Conservation (phyloP, 192 early-diverging fungal species). For the Rhizoclosmatium sp. region DNA sequence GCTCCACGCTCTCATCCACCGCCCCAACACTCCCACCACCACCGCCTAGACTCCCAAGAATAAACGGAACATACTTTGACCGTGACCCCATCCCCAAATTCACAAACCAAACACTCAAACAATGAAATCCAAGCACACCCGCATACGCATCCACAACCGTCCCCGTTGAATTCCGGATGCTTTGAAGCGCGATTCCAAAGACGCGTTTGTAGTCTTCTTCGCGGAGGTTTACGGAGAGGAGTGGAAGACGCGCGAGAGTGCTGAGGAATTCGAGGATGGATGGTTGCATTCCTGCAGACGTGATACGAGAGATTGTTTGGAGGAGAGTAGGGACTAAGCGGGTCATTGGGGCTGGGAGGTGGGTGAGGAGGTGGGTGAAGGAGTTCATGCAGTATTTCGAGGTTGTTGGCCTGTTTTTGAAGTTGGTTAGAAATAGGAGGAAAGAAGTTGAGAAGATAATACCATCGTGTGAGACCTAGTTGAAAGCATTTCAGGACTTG, state of each 20-base stretch:
- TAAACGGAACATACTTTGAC: conserved; percentile 79
- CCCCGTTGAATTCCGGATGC: conserved; percentile 59
- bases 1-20: conserved; percentile 88
- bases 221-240: conserved; percentile 81
- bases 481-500: conserved; percentile 77
- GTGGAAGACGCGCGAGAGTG: conserved; percentile 80
- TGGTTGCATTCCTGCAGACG: conserved; percentile 77
- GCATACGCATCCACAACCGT: conserved; percentile 61
- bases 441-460: neutral
- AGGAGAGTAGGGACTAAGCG: conserved; percentile 77
- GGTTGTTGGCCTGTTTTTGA: conserved; percentile 53
- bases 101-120: conserved; percentile 89
- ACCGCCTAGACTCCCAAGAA: conserved; percentile 64
- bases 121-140: conserved; percentile 91
- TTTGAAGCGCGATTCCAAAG: conserved; percentile 91
- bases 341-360: conserved; percentile 79
- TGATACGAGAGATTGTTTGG: conserved; percentile 81
- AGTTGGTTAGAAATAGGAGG: neutral
- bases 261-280: conserved; percentile 93
- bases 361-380: conserved; percentile 79
- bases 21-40: neutral
- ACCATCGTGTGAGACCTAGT: conserved; percentile 72
- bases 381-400: conserved; percentile 85
- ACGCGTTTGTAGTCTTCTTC: conserved; percentile 82
- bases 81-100: conserved; percentile 78